Conservation (phyloP, 1,284 basidiomycete genomes). For the Retiboletus fuscus region DNA sequence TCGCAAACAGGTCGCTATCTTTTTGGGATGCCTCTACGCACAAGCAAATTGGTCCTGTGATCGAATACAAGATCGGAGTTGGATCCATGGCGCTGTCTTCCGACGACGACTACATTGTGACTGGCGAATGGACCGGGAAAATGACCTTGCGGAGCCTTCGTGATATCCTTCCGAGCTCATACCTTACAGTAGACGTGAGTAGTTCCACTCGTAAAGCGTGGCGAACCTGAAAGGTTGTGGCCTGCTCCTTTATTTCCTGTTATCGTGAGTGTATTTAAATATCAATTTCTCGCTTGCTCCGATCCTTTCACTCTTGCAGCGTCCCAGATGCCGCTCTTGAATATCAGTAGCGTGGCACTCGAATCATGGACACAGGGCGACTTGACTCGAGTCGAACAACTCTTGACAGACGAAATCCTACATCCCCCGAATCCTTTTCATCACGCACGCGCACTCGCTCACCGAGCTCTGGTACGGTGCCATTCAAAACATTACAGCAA, state of each 20-base stretch:
- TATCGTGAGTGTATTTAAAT: not conserved
- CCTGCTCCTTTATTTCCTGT: not conserved
- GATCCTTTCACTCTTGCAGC: not conserved
- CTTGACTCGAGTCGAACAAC: not conserved
- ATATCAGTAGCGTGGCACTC: not conserved
- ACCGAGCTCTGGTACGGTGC: slow-evolving; percentile 3
- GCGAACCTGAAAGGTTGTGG: too few species aligned
- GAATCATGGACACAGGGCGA: slow-evolving; percentile 3
- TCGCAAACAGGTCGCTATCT: not conserved
- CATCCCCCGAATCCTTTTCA: not conserved
- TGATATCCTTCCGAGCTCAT: slow-evolving; percentile 4
- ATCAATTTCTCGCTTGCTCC: not conserved
- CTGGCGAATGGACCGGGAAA: slow-evolving; percentile 7
- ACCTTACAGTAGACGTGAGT: slow-evolving; percentile 2
- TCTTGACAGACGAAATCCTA: not conserved
- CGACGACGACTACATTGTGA: slow-evolving; percentile 1
- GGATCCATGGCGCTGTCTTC: slow-evolving; percentile 12
- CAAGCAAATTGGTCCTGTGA: too few species aligned
- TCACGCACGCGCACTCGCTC: slow-evolving; percentile 4
- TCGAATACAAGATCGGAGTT: not conserved
- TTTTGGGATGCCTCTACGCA: slow-evolving; percentile 30
- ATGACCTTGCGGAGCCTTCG: slow-evolving; percentile 1
- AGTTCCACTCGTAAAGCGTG: not conserved
- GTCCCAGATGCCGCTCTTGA: not conserved
- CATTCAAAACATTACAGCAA: not conserved